A percentile compares a stretch with the other conserved stretches of the same genome.
Conservation (phyloP, 257 asterid genomes). For the Scutellaria minor region DNA sequence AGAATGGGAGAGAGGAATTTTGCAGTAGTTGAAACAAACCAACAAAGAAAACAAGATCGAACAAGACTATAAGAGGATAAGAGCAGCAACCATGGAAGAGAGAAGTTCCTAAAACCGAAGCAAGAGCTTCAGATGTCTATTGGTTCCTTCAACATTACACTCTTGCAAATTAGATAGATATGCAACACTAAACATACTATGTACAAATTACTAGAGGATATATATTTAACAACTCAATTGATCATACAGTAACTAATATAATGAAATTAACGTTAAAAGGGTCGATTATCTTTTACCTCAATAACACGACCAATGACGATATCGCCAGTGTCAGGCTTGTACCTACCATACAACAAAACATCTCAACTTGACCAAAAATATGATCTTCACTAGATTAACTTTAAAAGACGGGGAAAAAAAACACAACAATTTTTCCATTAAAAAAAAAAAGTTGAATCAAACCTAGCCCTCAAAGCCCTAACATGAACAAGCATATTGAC, state of each 20-base stretch:
- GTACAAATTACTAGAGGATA: slow-evolving; percentile 17
- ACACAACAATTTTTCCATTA: neutral
- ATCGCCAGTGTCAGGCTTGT: slow-evolving; percentile 94
- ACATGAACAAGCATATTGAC: slow-evolving; percentile 91
- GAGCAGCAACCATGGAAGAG: neutral
- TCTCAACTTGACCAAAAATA: neutral
- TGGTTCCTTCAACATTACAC: neutral
- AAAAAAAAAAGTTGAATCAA: neutral
- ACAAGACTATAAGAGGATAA: neutral
- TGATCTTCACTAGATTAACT: neutral
- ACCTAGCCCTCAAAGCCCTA: slow-evolving; percentile 84
- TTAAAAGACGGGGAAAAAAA: neutral
- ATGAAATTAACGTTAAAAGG: neutral
- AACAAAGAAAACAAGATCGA: neutral
- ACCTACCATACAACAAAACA: slow-evolving; percentile 48
- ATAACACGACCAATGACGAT: slow-evolving; percentile 90
- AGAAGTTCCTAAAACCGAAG: neutral
- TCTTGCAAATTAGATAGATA: neutral
- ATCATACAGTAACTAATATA: neutral
- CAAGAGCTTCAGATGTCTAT: neutral
- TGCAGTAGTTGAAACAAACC: neutral
- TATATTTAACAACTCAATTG: neutral
- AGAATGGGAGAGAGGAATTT: neutral
- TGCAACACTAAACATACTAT: neutral
- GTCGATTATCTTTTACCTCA: slow-evolving; percentile 57